phyloP scores from a whole-genome alignment of 352 stramenopile species.

The Pythium apleroticum region DNA sequence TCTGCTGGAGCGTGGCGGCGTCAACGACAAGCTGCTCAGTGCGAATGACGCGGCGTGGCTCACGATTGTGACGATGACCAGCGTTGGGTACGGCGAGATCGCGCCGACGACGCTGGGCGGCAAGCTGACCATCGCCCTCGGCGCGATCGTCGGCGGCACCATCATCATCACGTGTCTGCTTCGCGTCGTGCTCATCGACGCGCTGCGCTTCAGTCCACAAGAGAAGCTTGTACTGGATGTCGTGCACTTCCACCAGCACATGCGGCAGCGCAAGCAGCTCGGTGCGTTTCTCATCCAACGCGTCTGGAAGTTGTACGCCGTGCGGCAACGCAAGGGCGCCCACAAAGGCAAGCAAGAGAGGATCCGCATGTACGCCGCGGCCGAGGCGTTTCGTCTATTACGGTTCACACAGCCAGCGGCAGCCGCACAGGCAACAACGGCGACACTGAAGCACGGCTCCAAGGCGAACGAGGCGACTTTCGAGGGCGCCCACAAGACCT shows the following conservation, averaged over 20 bases:
- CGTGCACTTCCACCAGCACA: conserved; percentile 54
- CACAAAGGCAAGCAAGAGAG: conserved; percentile 29
- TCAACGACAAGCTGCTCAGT: conserved; percentile 44
- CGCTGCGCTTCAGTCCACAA: conserved; percentile 49
- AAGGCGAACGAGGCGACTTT: not conserved
- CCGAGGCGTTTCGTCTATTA: conserved; percentile 46
- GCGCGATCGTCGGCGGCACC: conserved; percentile 56
- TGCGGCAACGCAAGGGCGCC: not conserved
- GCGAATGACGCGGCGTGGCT: conserved; percentile 55
- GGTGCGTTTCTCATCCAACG: conserved; percentile 51
- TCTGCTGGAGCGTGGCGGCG: conserved; percentile 48
- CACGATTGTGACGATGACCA: conserved; percentile 68
- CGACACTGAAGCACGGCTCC: not conserved
- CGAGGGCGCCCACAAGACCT: conserved; percentile 19
- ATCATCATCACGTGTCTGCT: conserved; percentile 56
- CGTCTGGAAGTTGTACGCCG: conserved; percentile 37
- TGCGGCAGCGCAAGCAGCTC: conserved; percentile 39
- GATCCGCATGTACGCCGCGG: conserved; percentile 42
- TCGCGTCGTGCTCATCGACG: conserved; percentile 60
- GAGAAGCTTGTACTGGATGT: conserved; percentile 63
- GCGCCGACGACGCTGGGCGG: conserved; percentile 48
- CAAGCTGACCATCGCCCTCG: conserved; percentile 57
- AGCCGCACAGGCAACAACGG: not conserved
- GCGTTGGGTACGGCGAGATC: conserved; percentile 59
- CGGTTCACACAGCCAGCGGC: conserved; percentile 39